phyloP scores from a whole-genome alignment of 2,329 filamentous ascomycete genomes.

The Aspergillus eucalypticola region DNA sequence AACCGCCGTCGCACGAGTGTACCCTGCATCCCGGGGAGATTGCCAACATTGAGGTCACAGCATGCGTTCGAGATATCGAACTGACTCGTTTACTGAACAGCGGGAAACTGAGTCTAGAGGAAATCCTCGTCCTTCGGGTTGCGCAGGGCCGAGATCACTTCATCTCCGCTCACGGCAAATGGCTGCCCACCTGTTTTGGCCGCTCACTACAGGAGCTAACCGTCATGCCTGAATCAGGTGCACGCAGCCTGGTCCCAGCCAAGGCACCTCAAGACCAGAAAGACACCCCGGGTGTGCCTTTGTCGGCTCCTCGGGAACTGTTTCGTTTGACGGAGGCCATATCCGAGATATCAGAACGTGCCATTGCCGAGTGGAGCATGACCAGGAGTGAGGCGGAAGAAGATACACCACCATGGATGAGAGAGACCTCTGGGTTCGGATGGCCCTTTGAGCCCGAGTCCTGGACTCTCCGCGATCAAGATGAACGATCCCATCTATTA shows the following conservation, averaged over 20 bases:
- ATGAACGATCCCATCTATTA: slow-evolving; percentile 47
- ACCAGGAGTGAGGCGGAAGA: slow-evolving; percentile 43
- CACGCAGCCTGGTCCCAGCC: slow-evolving; percentile 62
- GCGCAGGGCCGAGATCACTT: slow-evolving; percentile 87
- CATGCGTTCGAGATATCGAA: slow-evolving; percentile 64
- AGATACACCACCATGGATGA: slow-evolving; percentile 52
- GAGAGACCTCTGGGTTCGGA: slow-evolving; percentile 44
- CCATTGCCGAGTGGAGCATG: slow-evolving; percentile 65
- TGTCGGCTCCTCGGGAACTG: slow-evolving; percentile 83
- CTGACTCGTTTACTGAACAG: slow-evolving; percentile 73
- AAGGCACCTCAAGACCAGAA: slow-evolving; percentile 35
- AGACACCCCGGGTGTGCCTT: slow-evolving; percentile 50
- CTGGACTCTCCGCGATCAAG: slow-evolving; percentile 46
- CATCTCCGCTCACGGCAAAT: slow-evolving; percentile 73
- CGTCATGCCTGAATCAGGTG: slow-evolving; percentile 73
- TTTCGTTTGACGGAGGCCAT: slow-evolving; percentile 86
- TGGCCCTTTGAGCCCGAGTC: slow-evolving; percentile 62
- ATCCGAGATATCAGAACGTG: slow-evolving; percentile 59
- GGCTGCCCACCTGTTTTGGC: slow-evolving; percentile 80
- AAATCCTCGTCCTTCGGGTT: slow-evolving; percentile 84
- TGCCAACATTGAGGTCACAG: slow-evolving; percentile 66
- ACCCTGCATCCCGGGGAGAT: slow-evolving; percentile 84
- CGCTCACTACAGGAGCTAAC: slow-evolving; percentile 87
- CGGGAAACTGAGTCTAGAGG: slow-evolving; percentile 67
- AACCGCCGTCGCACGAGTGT: slow-evolving; percentile 50